Evolutionary conservation across 2,329 filamentous ascomycete species (phyloP), one percentile per base, ranked within the genome.

Genomic region (Penicillium sp.): DNA sequence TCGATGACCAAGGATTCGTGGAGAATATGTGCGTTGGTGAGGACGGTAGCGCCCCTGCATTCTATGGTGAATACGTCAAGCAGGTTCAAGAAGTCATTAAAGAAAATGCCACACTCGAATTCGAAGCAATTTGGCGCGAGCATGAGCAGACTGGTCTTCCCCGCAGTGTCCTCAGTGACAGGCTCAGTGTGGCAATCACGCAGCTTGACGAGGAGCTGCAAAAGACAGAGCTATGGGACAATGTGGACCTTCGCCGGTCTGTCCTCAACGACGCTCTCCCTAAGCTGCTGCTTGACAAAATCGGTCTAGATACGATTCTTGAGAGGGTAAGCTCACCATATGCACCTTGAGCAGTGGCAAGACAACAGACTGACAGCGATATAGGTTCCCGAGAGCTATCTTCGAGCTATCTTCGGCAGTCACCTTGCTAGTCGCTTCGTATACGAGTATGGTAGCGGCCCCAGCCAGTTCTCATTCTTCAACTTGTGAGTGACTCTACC

Each of bases 51-150:
- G 88, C 89, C 2, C 95, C 95, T 0, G 86, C 89, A 55, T 99
- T 99, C 84, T 99, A 99, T 86, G 85, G 93, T 75, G 86, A 88
- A 48, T 99, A 99, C 72, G 95, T 99, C 71, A 91, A 90, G 76
- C 86, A 93, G 73, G 95, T 99, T 2, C 95, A 99, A 80, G 86
- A 87, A 66, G 93, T 90, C 73, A 98, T 99, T 76, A 88, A 91
- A 78, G 88, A 93, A 70, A 99, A 99, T 70, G 95, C 95, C 2
- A 84, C 88, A 17, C 88, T 99, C 41, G 95, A 99, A 79, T 99
- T 99, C 70, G 95, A 99, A 81, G 95, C 95, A 48, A 96, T 99
- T 81, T 99, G 95, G 95, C 88, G 92, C 67, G 95, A 99, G 79
- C 88, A 96, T 74, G 88, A 95, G 79, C 80, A 89, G 75, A 97